Evolutionary conservation across 1,139 yeast genomes (phyloP), one percentile per base, ranked within the genome.

Genomic region (Blastobotrys serpentis): DNA sequence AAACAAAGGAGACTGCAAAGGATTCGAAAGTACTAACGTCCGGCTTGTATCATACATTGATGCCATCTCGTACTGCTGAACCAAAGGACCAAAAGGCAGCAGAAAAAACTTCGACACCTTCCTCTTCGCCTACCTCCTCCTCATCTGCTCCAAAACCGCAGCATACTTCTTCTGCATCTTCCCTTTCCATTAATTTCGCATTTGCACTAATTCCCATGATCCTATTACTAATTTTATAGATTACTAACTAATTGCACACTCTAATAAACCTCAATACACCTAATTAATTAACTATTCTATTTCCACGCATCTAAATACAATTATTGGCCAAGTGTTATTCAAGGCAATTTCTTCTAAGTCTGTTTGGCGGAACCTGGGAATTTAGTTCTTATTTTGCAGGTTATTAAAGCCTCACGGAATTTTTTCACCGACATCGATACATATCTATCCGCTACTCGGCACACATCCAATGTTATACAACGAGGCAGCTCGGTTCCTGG

Each of bases 401-500:
- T 30, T 8, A n/a, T 30, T 14, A 5, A 6, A 13, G 38, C 38
- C 40, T 18, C 40, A 18, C 40, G 40, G 14, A 18, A 36, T 17
- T 18, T 36, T 14, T 19, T 6, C 38, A 16, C 10, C 38, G n/a
- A n/a, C n/a, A n/a, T n/a, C n/a, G n/a, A n/a, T n/a, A n/a, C n/a
- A n/a, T n/a, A n/a, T n/a, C n/a, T n/a, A n/a, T n/a, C n/a, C n/a
- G n/a, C n/a, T n/a, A 23, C 26, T 23, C 26, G 8, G 8, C 26
- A 23, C 19, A 36, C 11, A 4, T 19, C 25, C 5, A 11, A 36
- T 36, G 40, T 52, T 70, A 39, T 70, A 70, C 56, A 55, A 62
- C 16, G 72, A 68, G 44, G 70, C 73, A 1, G 65, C 72, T 5
- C 55, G 57, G 49, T 68, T 67, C 50, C 56, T 75, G 43, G 72